A percentile compares a stretch with the other conserved stretches of the same genome.
Conservation (phyloP, 23 red algal genomes). For the Rhodosorus marinus region DNA sequence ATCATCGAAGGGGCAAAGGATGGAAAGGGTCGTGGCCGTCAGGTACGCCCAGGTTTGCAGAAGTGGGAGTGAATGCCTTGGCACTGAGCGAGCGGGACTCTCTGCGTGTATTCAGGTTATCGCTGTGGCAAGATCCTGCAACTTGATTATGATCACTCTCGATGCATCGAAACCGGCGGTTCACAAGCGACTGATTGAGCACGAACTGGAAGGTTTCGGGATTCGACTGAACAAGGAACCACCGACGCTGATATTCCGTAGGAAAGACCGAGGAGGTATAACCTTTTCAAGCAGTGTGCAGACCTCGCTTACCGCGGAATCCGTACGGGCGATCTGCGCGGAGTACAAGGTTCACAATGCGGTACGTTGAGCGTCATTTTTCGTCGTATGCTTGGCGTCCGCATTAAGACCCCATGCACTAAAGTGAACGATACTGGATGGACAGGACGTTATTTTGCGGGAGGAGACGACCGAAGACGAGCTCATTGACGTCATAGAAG, state of each 20-base stretch:
- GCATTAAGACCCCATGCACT: no score
- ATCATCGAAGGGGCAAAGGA: constrained; percentile 98
- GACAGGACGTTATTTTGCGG: constrained; percentile 5
- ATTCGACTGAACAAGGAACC: constrained; percentile 90
- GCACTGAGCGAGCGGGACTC: no score
- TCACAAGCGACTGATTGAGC: constrained; percentile 77
- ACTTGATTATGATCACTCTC: constrained; percentile 77
- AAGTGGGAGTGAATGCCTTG: no score
- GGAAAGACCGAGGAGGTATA: constrained; percentile 86
- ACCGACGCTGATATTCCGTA: constrained; percentile 32
- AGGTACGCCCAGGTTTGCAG: no score
- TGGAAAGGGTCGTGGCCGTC: constrained; percentile 77
- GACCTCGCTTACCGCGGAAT: constrained; percentile 32
- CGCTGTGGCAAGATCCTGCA: constrained; percentile 85
- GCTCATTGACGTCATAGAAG: constrained; percentile 93
- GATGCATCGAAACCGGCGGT: constrained; percentile 73
- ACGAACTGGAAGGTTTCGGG: constrained; percentile 84
- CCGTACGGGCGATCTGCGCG: constrained; percentile 42
- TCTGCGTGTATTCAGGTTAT: no score
- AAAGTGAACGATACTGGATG: no score
- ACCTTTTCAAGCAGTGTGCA: constrained; percentile 67
- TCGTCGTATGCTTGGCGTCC: background rate
- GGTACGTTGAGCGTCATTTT: constrained; percentile 21
- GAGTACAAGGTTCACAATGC: constrained; percentile 99
- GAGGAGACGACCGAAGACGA: constrained; percentile 74